Base-by-base conservation (phyloP, 2,329 filamentous ascomycete genomes). In the Capronia americana region DNA sequence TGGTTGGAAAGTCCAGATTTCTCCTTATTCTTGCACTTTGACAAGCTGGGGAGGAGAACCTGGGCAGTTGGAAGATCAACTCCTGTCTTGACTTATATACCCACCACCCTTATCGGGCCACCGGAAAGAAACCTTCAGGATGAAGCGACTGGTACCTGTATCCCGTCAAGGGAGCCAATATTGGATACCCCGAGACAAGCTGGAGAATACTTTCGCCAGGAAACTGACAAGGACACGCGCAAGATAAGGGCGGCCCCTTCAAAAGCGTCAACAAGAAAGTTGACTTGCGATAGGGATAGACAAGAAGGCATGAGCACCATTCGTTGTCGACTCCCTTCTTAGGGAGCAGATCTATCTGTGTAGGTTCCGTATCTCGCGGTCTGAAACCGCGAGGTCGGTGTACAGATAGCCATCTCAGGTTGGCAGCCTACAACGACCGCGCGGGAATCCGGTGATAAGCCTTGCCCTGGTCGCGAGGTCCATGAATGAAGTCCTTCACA, bases 1-100 rank as follows among this genome's bases (percentile, higher is more conserved):
- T 41, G 20, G 4, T 57, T 57, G 54, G 54, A 26, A 38, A 57
- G 20, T 20, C n/a, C 28, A 57, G 14, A 20, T 12, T 57, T 57
- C 30, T 38, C 26, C 54, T 57, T 26, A 23, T 2, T 17, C 51
- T 30, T 55, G 24, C 51, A 7, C 44, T 48, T 48, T n/a, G 44
- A n/a, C 44, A 10, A 48, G 20, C 17, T 48, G 20, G 10, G 14
- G 44, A 11, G 14, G 20, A 14, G 20, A 5, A 48, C 4, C 17
- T 20, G 44, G 17, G 10, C 5, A 2, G 20, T 14, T 23, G 44
- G 17, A 23, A 48, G 30, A 48, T 48, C 17, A 48, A 23, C 14
- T 2, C 20, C 44, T 1, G 44, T 11, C 14, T n/a, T 48, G 44
- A 48, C 44, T 48, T 48, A 48, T 48, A 48, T 48, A 23, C 44